These are phyloP conservation scores for Zymoseptoria ardabiliae DNA, from an alignment of 2,329 filamentous ascomycete species.

Conservation along the genomic window DNA sequence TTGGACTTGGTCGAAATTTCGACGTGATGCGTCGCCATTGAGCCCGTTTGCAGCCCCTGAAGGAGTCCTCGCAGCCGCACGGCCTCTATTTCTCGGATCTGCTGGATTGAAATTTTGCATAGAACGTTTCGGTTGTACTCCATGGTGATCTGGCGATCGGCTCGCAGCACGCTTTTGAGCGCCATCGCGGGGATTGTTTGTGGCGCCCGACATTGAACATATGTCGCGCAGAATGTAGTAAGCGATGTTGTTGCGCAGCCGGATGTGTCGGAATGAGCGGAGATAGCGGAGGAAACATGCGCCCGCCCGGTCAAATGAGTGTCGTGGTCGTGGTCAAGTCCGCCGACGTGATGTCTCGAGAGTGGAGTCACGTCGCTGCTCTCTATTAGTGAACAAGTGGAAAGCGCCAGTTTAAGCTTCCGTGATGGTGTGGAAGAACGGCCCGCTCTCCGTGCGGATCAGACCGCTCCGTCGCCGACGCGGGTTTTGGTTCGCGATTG, in stretches of 20 bases:
- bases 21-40: not conserved
- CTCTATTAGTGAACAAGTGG: not conserved
- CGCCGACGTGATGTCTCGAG: not conserved
- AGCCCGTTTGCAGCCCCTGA: not conserved
- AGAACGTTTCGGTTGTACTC: not conserved
- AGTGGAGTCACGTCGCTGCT: not conserved
- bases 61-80: not conserved
- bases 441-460: not conserved
- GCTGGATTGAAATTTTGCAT: not conserved
- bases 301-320: not conserved
- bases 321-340: not conserved
- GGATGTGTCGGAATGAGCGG: not conserved
- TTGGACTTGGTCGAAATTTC: not conserved
- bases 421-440: not conserved
- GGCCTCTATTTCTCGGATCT: not conserved
- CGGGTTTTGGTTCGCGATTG: not conserved
- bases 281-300: not conserved
- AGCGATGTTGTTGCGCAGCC: not conserved
- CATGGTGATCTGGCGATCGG: not conserved
- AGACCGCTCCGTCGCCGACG: not conserved
- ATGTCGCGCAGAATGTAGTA: not conserved
- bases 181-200: too few relatives aligned
- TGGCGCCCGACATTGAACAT: not conserved
- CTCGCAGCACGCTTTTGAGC: not conserved
- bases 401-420: not conserved